These are phyloP conservation scores for Ophiostoma sp. DNA, from an alignment of 2,329 filamentous ascomycete species.

Conservation along the genomic window DNA sequence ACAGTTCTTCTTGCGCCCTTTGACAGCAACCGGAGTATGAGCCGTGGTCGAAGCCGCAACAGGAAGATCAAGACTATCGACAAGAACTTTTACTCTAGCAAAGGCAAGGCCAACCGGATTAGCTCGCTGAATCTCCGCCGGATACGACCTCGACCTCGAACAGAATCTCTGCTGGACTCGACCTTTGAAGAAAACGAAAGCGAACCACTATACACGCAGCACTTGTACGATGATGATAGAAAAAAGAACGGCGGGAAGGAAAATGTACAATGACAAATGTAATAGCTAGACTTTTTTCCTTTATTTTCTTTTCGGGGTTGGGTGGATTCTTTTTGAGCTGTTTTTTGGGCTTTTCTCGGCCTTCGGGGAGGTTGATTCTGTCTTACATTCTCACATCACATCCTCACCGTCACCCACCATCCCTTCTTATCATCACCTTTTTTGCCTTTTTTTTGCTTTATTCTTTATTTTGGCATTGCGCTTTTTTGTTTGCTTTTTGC, in stretches of 20 bases:
- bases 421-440: not conserved
- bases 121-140: not conserved
- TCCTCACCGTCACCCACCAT: not conserved
- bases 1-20: constrained; percentile 35
- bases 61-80: not conserved
- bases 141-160: not conserved
- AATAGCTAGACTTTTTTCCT: not conserved
- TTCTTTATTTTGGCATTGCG: constrained; percentile 14
- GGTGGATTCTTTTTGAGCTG: not conserved
- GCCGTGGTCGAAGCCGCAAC: constrained; percentile 19
- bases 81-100: too few species aligned
- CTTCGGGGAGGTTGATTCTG: not conserved
- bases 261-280: not conserved
- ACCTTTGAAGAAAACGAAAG: constrained; percentile 13
- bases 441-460: constrained; percentile 9
- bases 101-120: not conserved
- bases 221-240: constrained; percentile 26
- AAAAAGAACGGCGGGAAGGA: not conserved
- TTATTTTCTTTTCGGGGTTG: too few species aligned
- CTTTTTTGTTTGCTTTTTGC: not conserved
- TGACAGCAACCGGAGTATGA: constrained; percentile 23
- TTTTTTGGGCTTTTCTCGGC: not conserved
- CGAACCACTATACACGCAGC: not conserved
- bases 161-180: not conserved
- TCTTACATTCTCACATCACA: not conserved